Conservation (phyloP, 305 asterid species). For the Solanum hybrid region DNA sequence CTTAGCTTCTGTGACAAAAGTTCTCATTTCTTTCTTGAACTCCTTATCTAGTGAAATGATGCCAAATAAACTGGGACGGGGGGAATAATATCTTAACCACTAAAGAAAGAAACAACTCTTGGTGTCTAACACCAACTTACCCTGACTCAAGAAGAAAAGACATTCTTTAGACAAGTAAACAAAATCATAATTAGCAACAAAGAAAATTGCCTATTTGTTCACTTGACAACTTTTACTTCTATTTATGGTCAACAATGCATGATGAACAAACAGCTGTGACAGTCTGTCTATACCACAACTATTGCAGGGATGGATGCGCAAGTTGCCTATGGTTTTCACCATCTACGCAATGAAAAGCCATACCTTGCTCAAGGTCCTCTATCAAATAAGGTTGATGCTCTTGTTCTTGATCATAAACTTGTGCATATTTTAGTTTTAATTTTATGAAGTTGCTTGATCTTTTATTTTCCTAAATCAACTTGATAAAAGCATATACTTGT, state of each 20-base stretch:
- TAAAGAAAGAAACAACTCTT: neutral
- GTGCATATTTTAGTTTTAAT: neutral
- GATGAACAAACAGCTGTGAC: neutral
- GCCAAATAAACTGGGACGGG: neutral
- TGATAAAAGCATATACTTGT: neutral
- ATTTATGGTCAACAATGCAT: neutral
- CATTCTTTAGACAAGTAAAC: neutral
- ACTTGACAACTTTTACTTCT: neutral
- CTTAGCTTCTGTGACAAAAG: neutral
- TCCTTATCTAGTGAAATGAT: neutral
- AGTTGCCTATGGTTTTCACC: constrained; percentile 97
- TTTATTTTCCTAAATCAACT: neutral
- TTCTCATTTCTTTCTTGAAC: neutral
- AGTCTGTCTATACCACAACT: constrained; percentile 3
- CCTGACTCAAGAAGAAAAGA: neutral
- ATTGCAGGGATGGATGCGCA: constrained; percentile 95
- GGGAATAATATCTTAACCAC: neutral
- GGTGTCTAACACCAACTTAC: neutral
- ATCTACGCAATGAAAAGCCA: constrained; percentile 89
- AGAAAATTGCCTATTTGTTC: neutral
- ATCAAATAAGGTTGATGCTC: constrained; percentile 65
- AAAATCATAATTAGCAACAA: neutral
- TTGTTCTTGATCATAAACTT: constrained; percentile 1
- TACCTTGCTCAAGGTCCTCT: constrained; percentile 96
- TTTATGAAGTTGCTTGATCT: neutral